Evolutionary conservation across 208 protist genomes (phyloP), one percentile per base, ranked within the genome.

Genomic region (Novymonas esmeraldas): DNA sequence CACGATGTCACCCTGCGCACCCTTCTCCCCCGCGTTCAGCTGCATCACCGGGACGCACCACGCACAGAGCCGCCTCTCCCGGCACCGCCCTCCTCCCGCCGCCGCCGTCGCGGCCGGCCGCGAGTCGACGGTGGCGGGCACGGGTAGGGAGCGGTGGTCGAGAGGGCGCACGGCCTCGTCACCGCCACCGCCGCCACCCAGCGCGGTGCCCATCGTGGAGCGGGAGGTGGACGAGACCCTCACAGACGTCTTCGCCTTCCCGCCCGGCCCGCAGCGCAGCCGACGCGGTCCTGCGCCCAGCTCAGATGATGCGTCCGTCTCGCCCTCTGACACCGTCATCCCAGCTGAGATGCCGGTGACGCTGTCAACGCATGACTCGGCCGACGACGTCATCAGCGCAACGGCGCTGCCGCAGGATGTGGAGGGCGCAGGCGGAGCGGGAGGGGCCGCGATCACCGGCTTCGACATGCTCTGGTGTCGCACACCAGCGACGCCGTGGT

Each of bases 21-120:
- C 54, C 26, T 29, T 59, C 33, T 45, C 54, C 9, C 24, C 57
- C 16, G n/a, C 3, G 57, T 22, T 50, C 0, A 41, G 57, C 38
- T 38, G 41, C 57, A 63, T 50, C 42, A 16, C 2, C 22, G 34
- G 3, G 11, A 44, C 20, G 24, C 22, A 59, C 5, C 31, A 29
- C 33, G n/a, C 34, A 34, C 52, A 59, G 34, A 41, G 34, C 29
- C 52, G 39, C 28, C 39, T 48, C 26, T 48, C 56, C 22, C 56
- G 39, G 20, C 56, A 61, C 31, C 56, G 56, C 20, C 9, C 39
- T n/a, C n/a, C n/a, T n/a, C n/a, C n/a, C n/a, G n/a, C n/a, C n/a
- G n/a, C n/a, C 16, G 14, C 39, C 0, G 39, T 24, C 18, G 42
- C 56, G 45, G 56, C 38, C 3, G 38, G 4, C n/a, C 16, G 24